Conservation (phyloP, 2,329 filamentous ascomycete species). For the Orbilia brochopaga region DNA sequence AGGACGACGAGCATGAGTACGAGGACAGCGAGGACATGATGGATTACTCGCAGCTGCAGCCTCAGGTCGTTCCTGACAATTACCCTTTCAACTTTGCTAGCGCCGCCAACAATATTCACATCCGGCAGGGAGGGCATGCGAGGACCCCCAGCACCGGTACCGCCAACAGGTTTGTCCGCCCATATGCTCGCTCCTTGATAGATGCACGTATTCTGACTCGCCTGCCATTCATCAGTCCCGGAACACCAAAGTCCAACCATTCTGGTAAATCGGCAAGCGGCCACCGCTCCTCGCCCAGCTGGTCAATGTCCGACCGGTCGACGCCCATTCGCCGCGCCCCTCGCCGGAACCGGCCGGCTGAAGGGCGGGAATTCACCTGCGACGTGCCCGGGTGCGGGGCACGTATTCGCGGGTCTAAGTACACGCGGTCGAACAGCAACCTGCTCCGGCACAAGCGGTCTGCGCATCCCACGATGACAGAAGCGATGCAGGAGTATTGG, state of each 20-base stretch:
- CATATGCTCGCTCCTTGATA: neutral
- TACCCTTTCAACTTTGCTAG: neutral
- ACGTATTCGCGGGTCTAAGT: conserved; percentile 43
- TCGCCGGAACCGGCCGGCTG: conserved; percentile 19
- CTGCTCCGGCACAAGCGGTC: conserved; percentile 42
- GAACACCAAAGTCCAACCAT: neutral
- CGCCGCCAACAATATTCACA: neutral
- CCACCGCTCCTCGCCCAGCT: neutral
- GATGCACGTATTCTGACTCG: neutral
- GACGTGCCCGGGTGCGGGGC: conserved; percentile 41
- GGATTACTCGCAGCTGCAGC: neutral
- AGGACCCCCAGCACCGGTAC: neutral
- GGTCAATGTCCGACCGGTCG: conserved; percentile 12
- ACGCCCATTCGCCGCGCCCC: conserved; percentile 19
- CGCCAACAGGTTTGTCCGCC: neutral
- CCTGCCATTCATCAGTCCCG: neutral
- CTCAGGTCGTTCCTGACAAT: neutral
- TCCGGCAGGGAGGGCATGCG: neutral
- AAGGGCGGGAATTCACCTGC: conserved; percentile 40
- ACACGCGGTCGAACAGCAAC: conserved; percentile 45
- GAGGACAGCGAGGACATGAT: neutral
- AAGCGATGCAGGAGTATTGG: conserved; percentile 15
- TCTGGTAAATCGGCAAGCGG: neutral
- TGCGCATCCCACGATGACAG: conserved; percentile 16
- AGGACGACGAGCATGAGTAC: neutral